phyloP scores from a whole-genome alignment of 345 rosid genomes.

The Citrus australasica region DNA sequence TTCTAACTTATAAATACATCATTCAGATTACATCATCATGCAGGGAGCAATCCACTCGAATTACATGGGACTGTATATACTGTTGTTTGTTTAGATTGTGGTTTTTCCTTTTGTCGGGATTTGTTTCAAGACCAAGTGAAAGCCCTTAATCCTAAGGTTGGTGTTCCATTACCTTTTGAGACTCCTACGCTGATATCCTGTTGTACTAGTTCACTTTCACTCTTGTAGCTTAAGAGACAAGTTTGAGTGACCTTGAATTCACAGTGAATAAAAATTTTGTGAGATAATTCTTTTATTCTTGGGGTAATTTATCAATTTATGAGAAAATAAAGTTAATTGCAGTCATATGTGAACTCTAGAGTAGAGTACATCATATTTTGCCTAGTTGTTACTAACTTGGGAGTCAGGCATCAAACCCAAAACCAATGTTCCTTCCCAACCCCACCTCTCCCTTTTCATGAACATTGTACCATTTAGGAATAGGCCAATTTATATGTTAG shows the following conservation, averaged over 20 bases:
- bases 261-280: neutral
- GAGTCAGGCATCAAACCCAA: neutral
- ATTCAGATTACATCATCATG: slow-evolving; percentile 80
- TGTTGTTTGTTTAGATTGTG: slow-evolving; percentile 73
- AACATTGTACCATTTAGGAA: neutral
- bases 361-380: neutral
- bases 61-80: slow-evolving; percentile 83
- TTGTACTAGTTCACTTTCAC: neutral
- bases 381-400: neutral
- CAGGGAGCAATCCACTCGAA: slow-evolving; percentile 86
- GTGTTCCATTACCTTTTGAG: slow-evolving; percentile 8
- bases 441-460: too few species aligned
- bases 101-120: slow-evolving; percentile 52
- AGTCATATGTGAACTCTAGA: neutral
- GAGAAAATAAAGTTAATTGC: neutral
- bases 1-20: slow-evolving; percentile 10
- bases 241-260: neutral
- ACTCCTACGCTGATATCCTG: neutral
- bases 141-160: slow-evolving; percentile 81
- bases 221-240: neutral
- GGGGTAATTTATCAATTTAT: neutral
- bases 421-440: neutral
- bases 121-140: slow-evolving; percentile 76
- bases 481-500: neutral
- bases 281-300: neutral